These are phyloP conservation scores for Lagenidium giganteum DNA, from an alignment of 352 stramenopile genomes.

Conservation along the genomic window DNA sequence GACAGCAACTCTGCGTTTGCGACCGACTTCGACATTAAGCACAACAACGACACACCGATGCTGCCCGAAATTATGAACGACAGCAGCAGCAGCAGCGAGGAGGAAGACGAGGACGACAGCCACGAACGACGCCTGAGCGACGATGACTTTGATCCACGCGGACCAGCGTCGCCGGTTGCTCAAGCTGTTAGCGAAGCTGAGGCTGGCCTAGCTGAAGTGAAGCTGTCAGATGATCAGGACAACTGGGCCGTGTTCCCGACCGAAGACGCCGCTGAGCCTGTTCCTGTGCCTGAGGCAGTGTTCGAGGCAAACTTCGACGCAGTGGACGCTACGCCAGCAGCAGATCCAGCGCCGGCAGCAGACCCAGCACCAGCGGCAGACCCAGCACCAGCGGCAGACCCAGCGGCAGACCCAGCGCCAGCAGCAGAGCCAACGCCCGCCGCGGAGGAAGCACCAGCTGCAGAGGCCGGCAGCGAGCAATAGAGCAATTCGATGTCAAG, in stretches of 20 bases:
- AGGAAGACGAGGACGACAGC: constrained; percentile 47
- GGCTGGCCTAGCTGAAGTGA: constrained; percentile 70
- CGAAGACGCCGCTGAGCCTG: constrained; percentile 1
- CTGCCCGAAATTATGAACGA: constrained; percentile 77
- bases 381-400: neutral
- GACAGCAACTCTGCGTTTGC: constrained; percentile 36
- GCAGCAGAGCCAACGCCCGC: constrained; percentile 1
- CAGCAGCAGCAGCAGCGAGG: constrained; percentile 76
- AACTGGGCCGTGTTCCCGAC: constrained; percentile 7
- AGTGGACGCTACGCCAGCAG: no score
- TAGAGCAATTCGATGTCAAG: no score
- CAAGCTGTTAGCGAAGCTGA: constrained; percentile 52
- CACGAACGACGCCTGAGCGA: constrained; percentile 7
- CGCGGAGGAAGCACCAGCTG: no score
- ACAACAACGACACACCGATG: constrained; percentile 56
- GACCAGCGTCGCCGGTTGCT: constrained; percentile 33
- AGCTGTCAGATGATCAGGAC: constrained; percentile 10
- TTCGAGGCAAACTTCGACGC: no score
- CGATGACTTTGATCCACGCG: constrained; percentile 14
- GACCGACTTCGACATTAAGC: constrained; percentile 51
- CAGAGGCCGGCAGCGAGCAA: no score
- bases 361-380: neutral
- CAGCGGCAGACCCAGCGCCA: neutral
- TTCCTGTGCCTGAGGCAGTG: no score
- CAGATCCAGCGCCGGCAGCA: neutral